A percentile compares a stretch with the other conserved stretches of the same genome.
phyloP scores from a whole-genome alignment of 2,329 filamentous ascomycete species.

The Penicillium sp. region DNA sequence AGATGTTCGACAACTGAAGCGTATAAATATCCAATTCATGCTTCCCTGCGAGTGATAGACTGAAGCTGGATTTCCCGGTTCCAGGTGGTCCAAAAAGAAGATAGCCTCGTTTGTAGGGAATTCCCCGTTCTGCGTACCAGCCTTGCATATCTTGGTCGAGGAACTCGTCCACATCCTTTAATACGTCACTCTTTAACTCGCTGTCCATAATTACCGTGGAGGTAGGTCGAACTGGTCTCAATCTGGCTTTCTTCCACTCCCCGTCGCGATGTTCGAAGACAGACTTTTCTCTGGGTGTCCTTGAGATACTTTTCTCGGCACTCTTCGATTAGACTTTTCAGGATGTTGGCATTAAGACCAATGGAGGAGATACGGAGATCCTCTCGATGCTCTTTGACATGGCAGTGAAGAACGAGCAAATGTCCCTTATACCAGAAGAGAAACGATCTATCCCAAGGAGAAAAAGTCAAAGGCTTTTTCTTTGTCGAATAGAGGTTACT shows the following conservation, averaged over 20 bases:
- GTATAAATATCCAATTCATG: conserved; percentile 84
- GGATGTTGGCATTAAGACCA: conserved; percentile 20
- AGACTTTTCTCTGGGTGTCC: conserved; percentile 25
- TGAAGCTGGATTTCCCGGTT: conserved; percentile 87
- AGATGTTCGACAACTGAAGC: conserved; percentile 81
- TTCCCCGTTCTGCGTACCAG: conserved; percentile 84
- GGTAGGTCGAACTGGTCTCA: conserved; percentile 18
- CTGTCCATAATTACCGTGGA: conserved; percentile 24
- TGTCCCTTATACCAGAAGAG: conserved; percentile 27
- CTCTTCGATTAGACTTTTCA: conserved; percentile 37
- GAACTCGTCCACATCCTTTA: conserved; percentile 43
- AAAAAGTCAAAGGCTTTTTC: conserved; percentile 23
- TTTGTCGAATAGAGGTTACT: conserved; percentile 14
- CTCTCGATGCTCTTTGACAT: conserved; percentile 21
- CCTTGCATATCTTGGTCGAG: conserved; percentile 31
- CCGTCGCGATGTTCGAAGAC: conserved; percentile 33
- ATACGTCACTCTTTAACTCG: conserved; percentile 26
- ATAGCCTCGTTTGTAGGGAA: conserved; percentile 81
- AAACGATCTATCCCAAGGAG: conserved; percentile 25
- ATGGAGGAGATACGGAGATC: conserved; percentile 24
- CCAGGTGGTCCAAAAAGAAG: conserved; percentile 80
- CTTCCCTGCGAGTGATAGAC: conserved; percentile 81
- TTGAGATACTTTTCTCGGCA: conserved; percentile 35
- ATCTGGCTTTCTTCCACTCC: conserved; percentile 26
- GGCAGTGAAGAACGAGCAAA: conserved; percentile 28